Base-by-base conservation (phyloP, 2,329 filamentous ascomycete species). In the Phialophora expanda region DNA sequence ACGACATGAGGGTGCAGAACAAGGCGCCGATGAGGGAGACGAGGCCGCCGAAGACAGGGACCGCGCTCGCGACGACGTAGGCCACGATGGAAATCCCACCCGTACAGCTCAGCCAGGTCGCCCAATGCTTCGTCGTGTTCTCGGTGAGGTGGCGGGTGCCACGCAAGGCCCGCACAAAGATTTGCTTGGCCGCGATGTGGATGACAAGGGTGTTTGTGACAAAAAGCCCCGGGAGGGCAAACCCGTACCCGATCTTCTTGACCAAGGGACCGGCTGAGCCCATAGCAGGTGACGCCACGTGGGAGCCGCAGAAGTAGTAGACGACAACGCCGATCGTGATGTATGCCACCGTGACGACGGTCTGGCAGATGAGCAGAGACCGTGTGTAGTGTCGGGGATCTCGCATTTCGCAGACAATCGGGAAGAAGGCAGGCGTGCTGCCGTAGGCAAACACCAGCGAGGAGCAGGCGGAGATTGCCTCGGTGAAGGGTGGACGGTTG, bases 1-100 rank as follows among this genome's bases (percentile, higher is more conserved):
- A 76, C 1, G 80, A 81, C 56, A 86, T 67, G 0, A 83, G 83
- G 85, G 85, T 51, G 80, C 83, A 12, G 86, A 65, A 30, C 78
- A 80, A 4, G 82, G 83, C 2, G 81, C 80, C 12, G 85, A 71
- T 2, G n/a, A 57, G 55, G 32, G 55, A 70, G 17, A 60, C 57
- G 22, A 85, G 70, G 69, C 81, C 84, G 64, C 83, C 83, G 76
- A 86, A 86, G 61, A 86, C 83, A 0, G 84, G 84, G 28, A 86
- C 84, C 0, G 81, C 81, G n/a, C 79, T 78, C 0, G 84, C 84
- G 24, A 86, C 75, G 55, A 86, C 73, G 69, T 84, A 86, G 5
- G 82, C 76, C 20, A 84, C 70, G 3, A 79, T 70, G 0, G 77
- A 76, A 54, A 85, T 75, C 0, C 74, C 74, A n/a, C 78, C 73